Evolutionary conservation across 2,329 filamentous ascomycete genomes (phyloP), one percentile per base, ranked within the genome.

Genomic region (Alternaria solani): DNA sequence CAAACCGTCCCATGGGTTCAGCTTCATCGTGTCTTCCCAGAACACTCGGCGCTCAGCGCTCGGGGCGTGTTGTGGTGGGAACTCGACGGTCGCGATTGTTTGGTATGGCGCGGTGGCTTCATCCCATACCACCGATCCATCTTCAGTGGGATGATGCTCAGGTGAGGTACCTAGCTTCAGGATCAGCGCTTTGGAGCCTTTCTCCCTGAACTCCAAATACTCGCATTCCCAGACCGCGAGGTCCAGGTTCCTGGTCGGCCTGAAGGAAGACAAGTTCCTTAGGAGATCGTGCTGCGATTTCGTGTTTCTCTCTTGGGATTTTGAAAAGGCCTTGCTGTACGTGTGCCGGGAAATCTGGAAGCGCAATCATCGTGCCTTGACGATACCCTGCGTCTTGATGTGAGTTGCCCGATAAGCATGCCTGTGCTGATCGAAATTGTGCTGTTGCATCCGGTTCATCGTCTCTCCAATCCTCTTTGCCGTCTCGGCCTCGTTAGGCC

Each of bases 361-460:
- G 48, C 11, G 66, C 57, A 3, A 46, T 66, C 5, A 67, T 20
- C n/a, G 49, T 65, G 16, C 66, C 26, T 68, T 68, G 5, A 69
- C 62, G 67, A 64, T 77, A 26, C 72, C 67, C 30, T 67, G 64
- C 18, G 64, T 67, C 20, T 36, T 49, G 30, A 79, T 64, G 54
- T 79, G 73, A 7, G 74, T 79, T 34, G 76, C 77, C n/a, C 77
- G 75, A 34, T 77, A 70, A 43, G 70, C 76, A 63, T 78, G 77
- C 42, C 71, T 70, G 61, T 79, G 74, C 57, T 76, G 74, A 55
- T 79, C 75, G 70, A 79, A 78, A 46, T 79, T 78, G 68, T 78
- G 78, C 71, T 79, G 77, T 61, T 80, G 76, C 66, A 79, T 75
- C 51, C 75, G 75, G 54, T 75, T 74, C 56, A 78, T 78, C 12